Percentiles rank a stretch among this genome's conserved stretches.
phyloP scores from a whole-genome alignment of 1,284 basidiomycete genomes.

The Malassezia sympodialis region DNA sequence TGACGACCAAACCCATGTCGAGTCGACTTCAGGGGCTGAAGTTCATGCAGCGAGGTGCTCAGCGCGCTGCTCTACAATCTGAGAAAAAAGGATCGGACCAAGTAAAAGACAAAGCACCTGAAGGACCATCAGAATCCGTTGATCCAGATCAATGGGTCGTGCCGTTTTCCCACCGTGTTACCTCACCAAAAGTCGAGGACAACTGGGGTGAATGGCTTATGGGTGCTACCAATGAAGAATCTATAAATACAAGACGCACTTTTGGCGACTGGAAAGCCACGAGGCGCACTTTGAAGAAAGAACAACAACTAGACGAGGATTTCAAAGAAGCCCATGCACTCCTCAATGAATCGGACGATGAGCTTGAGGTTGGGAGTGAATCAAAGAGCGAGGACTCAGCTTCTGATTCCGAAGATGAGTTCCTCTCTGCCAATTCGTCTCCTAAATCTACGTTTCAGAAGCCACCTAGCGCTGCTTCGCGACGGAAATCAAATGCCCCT shows the following conservation, averaged over 20 bases:
- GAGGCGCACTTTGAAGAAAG: neutral
- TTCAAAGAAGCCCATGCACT: neutral
- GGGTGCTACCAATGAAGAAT: neutral
- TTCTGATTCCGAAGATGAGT: neutral
- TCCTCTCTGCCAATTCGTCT: neutral
- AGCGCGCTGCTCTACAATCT: neutral
- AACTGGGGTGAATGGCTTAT: constrained; percentile 15
- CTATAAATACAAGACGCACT: neutral
- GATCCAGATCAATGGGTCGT: constrained; percentile 16
- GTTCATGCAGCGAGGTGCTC: constrained; percentile 16
- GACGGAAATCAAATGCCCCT: neutral
- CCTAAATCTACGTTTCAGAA: neutral
- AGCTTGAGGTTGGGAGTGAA: constrained; percentile 14
- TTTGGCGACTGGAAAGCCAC: neutral
- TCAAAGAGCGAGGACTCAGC: neutral
- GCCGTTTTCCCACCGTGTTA: neutral
- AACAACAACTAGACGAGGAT: neutral
- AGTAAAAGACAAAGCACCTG: neutral
- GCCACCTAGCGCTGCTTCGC: constrained; percentile 8
- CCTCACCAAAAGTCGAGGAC: neutral
- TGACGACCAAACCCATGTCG: constrained; percentile 11
- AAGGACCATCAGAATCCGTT: neutral
- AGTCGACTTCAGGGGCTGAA: constrained; percentile 19
- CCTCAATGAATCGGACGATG: neutral
- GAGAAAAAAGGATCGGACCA: neutral